Evolutionary conservation across 2,329 filamentous ascomycete genomes (phyloP).

Genomic region (Botrytis cinerea): DNA sequence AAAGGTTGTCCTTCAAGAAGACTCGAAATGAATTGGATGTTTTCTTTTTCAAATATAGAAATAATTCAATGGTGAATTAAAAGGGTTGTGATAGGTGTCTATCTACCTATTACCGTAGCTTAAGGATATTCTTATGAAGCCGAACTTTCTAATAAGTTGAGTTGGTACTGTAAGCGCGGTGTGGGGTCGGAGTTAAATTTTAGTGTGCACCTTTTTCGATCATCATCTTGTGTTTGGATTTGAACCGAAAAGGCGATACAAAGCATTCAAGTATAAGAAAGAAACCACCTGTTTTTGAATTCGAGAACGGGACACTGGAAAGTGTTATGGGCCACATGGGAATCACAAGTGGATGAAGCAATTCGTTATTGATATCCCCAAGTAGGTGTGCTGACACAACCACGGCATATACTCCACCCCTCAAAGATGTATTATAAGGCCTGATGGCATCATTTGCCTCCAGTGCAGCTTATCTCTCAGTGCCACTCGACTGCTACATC

Average conservation of each 20-base stretch:
- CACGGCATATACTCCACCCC: not conserved
- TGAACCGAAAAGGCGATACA: not conserved
- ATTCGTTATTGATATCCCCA: not conserved
- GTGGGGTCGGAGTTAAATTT: slow-evolving; percentile 3
- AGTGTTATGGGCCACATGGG: not conserved
- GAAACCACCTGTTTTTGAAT: not conserved
- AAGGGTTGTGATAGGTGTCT: not conserved
- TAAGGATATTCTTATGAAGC: not conserved
- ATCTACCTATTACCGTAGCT: not conserved
- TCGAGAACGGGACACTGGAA: not conserved
- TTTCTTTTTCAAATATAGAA: not conserved
- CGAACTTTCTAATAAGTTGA: not conserved
- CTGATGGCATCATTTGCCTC: not conserved
- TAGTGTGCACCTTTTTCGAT: not conserved
- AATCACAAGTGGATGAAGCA: not conserved
- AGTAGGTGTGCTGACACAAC: not conserved
- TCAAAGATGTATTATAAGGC: not conserved
- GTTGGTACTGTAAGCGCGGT: not conserved
- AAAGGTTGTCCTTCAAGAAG: not conserved
- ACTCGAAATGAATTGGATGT: not conserved
- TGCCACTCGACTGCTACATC: not conserved
- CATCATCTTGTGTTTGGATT: not conserved
- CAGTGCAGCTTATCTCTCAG: not conserved
- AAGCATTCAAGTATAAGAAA: not conserved
- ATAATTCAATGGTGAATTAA: not conserved